Evolutionary conservation across 768 basidiomycete genomes (phyloP).

Genomic region (Boletus sp.): DNA sequence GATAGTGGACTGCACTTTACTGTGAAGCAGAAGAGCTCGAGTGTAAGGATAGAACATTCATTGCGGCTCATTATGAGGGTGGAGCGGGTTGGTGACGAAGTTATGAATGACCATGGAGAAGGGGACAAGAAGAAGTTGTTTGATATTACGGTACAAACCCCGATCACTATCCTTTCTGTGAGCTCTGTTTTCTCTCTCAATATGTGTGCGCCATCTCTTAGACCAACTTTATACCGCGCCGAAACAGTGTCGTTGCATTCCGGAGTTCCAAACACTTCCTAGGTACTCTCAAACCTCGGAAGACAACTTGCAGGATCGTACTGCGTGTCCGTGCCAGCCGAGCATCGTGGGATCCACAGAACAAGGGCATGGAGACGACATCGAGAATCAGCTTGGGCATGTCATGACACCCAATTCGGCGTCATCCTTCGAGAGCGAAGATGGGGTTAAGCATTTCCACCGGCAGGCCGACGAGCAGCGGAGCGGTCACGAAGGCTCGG

Average conservation of each 20-base stretch:
- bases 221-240: neutral
- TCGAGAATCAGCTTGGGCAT: slow-evolving; percentile 18
- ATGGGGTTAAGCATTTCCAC: neutral
- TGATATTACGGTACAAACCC: slow-evolving; percentile 86
- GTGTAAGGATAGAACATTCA: slow-evolving; percentile 70
- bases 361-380: neutral
- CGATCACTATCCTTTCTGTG: slow-evolving; percentile 86
- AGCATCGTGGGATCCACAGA: neutral
- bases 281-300: slow-evolving; percentile 53
- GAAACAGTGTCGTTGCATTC: slow-evolving; percentile 74
- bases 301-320: neutral
- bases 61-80: slow-evolving; percentile 84
- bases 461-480: neutral
- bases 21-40: slow-evolving; percentile 63
- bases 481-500: neutral
- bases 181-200: slow-evolving; percentile 29
- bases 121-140: slow-evolving; percentile 73
- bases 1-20: slow-evolving; percentile 61
- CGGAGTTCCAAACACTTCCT: slow-evolving; percentile 78
- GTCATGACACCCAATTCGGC: slow-evolving; percentile 30
- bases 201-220: neutral
- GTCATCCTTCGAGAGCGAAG: slow-evolving; percentile 30
- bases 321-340: slow-evolving; percentile 46
- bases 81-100: slow-evolving; percentile 68
- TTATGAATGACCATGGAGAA: slow-evolving; percentile 57